Evolutionary conservation across 2,329 filamentous ascomycete genomes (phyloP), one percentile per base, ranked within the genome.

Genomic region (Fusarium robinianum): DNA sequence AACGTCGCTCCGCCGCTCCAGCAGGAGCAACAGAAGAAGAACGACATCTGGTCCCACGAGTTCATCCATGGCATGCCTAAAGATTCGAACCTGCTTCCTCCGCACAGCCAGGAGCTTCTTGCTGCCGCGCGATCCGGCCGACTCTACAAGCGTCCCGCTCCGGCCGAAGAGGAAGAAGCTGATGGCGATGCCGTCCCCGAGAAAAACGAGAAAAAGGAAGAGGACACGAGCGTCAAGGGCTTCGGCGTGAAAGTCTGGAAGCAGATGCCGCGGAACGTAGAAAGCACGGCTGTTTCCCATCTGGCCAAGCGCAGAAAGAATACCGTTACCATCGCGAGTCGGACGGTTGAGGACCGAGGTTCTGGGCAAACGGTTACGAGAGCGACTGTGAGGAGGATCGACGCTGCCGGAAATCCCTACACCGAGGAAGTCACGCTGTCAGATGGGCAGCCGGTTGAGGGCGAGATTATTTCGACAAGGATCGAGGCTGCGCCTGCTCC

Each of bases 381-480:
- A 61, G 89, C 88, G 0, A 94, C 87, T 15, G 88, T 96, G 39
- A 83, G 87, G 58, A 84, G 86, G 55, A 73, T 85, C 8, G 89
- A 95, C 63, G 84, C 85, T 5, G 81, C 83, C 1, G 91, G 91
- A 16, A 92, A 92, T 58, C 79, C 88, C 8, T 89, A 88, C 49
- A 84, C 92, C 2, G 90, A 94, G 66, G 89, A 95, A 60, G 83
- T 94, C 6, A 87, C 89, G 14, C 78, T 95, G 4, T 80, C 83
- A 5, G 87, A 92, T 44, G 90, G 90, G 1, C 87, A 94, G 63
- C 74, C 75, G 5, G 79, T 95, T 1, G 87, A 92, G 52, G 90
- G 90, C 43, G 90, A 96, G 63, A 84, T 96, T 36, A 80, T 89
- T 46, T 76, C 79, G 0, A 81, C 78, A 2, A 76, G 76, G 6